Percentiles rank a stretch among this genome's conserved stretches.
phyloP scores from a whole-genome alignment of 768 basidiomycete species.

The Amanita brunnescens region DNA sequence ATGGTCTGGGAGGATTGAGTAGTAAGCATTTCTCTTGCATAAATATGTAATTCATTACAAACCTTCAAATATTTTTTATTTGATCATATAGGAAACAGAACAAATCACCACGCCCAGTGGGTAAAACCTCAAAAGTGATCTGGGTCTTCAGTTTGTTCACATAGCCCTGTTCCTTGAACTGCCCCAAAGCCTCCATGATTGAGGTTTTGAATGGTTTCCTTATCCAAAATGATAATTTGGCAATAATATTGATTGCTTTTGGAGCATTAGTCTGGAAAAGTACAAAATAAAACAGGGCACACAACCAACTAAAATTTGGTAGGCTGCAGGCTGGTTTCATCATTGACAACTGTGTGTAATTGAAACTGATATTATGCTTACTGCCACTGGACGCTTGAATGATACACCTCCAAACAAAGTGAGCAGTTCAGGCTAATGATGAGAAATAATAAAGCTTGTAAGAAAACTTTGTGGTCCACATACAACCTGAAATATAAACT shows the following conservation, averaged over 20 bases:
- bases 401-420: not conserved
- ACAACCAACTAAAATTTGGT: not conserved
- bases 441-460: no score
- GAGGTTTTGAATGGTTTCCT: not conserved
- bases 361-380: not conserved
- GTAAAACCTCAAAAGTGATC: not conserved
- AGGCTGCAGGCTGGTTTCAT: not conserved
- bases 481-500: no score
- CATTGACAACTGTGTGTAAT: no score
- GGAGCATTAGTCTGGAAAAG: not conserved
- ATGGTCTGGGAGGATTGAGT: no score
- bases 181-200: not conserved
- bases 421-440: not conserved
- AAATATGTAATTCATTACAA: no score
- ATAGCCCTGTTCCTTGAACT: not conserved
- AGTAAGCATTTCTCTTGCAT: no score
- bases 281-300: not conserved
- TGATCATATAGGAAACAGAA: no score
- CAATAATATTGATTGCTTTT: not conserved
- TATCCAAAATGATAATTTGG: not conserved
- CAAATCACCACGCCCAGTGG: not conserved
- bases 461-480: no score
- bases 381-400: not conserved
- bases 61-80: no score
- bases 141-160: not conserved